These are phyloP conservation scores for Ustilago shanxiensis DNA, from an alignment of 1,284 basidiomycete species.

Conservation along the genomic window DNA sequence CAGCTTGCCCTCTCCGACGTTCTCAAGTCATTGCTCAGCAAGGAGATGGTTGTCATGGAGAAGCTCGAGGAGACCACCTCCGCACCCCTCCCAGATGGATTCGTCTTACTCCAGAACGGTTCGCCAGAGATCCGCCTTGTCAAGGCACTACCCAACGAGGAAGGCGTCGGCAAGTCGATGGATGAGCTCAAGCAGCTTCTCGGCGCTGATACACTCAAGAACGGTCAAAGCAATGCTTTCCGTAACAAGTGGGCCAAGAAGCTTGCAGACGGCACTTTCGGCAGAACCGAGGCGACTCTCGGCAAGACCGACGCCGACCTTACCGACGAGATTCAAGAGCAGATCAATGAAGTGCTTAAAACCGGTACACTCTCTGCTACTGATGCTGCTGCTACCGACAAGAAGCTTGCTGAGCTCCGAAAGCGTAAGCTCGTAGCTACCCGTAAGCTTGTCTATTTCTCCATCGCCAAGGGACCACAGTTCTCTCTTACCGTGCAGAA, in stretches of 20 bases:
- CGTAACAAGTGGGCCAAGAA: slow-evolving; percentile 97
- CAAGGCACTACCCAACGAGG: slow-evolving; percentile 57
- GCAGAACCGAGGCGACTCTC: slow-evolving; percentile 74
- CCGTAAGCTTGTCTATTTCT: slow-evolving; percentile 91
- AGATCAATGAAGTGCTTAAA: slow-evolving; percentile 81
- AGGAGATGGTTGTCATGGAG: slow-evolving; percentile 61
- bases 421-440: slow-evolving; percentile 85
- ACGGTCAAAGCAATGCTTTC: slow-evolving; percentile 93
- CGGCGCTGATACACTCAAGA: slow-evolving; percentile 67
- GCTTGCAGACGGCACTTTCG: slow-evolving; percentile 86
- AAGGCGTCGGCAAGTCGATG: slow-evolving; percentile 56
- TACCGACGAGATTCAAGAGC: slow-evolving; percentile 73
- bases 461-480: slow-evolving; percentile 83
- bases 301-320: slow-evolving; percentile 47
- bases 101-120: slow-evolving; percentile 54
- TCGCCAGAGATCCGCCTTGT: slow-evolving; percentile 66
- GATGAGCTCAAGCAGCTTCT: slow-evolving; percentile 60
- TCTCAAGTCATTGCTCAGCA: slow-evolving; percentile 63
- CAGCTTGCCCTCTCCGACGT: slow-evolving; percentile 65
- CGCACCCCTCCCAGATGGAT: slow-evolving; percentile 45
- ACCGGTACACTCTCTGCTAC: slow-evolving; percentile 76
- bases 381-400: slow-evolving; percentile 78
- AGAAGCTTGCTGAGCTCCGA: slow-evolving; percentile 74
- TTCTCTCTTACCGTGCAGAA: slow-evolving; percentile 95
- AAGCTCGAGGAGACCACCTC: slow-evolving; percentile 59